Evolutionary conservation across 495 filamentous ascomycete genomes (phyloP).

Genomic region (Pseudomonodictys pantanalensis): DNA sequence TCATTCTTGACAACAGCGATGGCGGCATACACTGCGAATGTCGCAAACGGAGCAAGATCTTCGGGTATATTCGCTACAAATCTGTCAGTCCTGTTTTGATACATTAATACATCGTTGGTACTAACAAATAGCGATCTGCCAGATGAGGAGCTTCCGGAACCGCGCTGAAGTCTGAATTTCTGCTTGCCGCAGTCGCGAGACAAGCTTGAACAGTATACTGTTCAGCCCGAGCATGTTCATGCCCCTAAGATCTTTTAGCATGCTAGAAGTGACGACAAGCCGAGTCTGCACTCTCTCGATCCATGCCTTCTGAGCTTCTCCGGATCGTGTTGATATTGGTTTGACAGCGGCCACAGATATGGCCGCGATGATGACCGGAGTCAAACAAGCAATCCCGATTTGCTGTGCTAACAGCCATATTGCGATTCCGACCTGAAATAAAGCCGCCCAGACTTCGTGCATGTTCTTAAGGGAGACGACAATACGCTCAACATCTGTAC

Average conservation of each 20-base stretch:
- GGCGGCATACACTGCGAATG: neutral
- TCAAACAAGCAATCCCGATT: neutral
- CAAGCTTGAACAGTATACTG: conserved; percentile 22
- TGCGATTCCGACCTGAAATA: neutral
- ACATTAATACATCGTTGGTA: too few species aligned
- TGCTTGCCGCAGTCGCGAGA: conserved; percentile 46
- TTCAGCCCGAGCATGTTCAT: neutral
- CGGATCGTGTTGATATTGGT: neutral
- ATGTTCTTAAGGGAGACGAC: neutral
- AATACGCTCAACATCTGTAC: conserved; percentile 2
- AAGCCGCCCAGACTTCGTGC: neutral
- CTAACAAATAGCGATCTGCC: neutral
- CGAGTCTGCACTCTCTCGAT: conserved; percentile 2
- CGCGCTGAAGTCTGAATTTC: neutral
- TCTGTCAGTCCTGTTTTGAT: neutral
- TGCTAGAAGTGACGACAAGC: neutral
- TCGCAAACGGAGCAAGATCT: neutral
- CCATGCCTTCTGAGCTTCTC: neutral
- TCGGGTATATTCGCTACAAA: neutral
- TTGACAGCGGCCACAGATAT: neutral
- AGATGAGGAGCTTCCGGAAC: neutral
- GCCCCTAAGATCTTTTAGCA: neutral
- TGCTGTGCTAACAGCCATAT: neutral
- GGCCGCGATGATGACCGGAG: neutral
- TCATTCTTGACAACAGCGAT: neutral